phyloP scores from a whole-genome alignment of 1,139 yeast genomes.

The Oligophagozyma castellii region DNA sequence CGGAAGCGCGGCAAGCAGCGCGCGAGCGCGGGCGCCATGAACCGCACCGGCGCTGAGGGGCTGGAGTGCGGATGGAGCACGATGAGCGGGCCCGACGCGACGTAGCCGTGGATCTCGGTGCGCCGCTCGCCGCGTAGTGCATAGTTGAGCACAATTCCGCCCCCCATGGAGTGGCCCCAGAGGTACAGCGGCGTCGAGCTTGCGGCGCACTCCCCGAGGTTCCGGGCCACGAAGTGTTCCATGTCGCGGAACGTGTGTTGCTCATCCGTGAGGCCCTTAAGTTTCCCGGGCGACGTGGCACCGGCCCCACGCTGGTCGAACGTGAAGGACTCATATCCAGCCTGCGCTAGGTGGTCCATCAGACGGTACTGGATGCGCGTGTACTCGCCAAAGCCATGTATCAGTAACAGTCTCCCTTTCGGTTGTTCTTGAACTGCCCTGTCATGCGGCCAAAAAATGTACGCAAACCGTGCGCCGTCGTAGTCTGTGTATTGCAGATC shows the following conservation, averaged over 20 bases:
- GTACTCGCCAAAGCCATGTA: slow-evolving; percentile 77
- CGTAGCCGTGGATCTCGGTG: slow-evolving; percentile 39
- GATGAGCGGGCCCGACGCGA: slow-evolving; percentile 59
- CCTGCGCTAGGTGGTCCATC: slow-evolving; percentile 41
- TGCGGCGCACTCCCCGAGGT: slow-evolving; percentile 22
- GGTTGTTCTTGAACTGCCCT: slow-evolving; percentile 2
- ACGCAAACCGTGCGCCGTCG: slow-evolving; percentile 19
- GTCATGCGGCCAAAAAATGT: slow-evolving; percentile 16
- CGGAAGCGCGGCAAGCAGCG: slow-evolving; percentile 38
- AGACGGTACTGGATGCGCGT: slow-evolving; percentile 39
- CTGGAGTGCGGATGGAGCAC: slow-evolving; percentile 41
- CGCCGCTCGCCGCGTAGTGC: slow-evolving; percentile 50
- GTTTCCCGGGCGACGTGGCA: slow-evolving; percentile 46
- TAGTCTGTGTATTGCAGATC: slow-evolving; percentile 15
- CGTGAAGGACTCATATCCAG: slow-evolving; percentile 62
- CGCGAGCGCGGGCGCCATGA: slow-evolving; percentile 36
- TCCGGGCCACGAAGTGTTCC: slow-evolving; percentile 36
- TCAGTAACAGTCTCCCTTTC: slow-evolving; percentile 37
- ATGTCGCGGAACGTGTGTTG: slow-evolving; percentile 50
- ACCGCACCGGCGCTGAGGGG: slow-evolving; percentile 38
- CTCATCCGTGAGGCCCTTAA: slow-evolving; percentile 58
- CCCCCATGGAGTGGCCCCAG: slow-evolving; percentile 95
- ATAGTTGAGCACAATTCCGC: slow-evolving; percentile 67
- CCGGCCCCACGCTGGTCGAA: slow-evolving; percentile 92
- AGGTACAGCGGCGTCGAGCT: slow-evolving; percentile 35